These are phyloP conservation scores for Dothistroma septosporum DNA, from an alignment of 2,329 filamentous ascomycete species.

Conservation along the genomic window DNA sequence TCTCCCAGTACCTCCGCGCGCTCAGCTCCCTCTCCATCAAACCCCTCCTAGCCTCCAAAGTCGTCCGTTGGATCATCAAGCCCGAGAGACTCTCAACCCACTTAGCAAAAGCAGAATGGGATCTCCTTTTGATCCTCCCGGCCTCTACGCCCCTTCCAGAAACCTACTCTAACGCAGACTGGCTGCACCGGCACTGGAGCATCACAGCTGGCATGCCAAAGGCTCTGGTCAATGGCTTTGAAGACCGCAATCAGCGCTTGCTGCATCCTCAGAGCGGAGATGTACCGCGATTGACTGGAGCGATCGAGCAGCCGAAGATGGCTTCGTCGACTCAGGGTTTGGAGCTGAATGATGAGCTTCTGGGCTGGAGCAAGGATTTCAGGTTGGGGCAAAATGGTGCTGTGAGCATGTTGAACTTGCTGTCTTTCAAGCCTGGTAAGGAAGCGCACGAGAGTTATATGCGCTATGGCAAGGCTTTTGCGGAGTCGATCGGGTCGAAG, in stretches of 20 bases:
- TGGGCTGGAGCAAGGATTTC: conserved; percentile 47
- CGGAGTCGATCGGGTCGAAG: conserved; percentile 45
- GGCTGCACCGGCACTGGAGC: conserved; percentile 30
- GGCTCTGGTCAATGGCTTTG: conserved; percentile 38
- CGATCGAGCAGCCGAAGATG: conserved; percentile 31
- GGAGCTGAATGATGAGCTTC: conserved; percentile 51
- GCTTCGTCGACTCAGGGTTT: conserved; percentile 46
- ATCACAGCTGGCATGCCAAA: conserved; percentile 44
- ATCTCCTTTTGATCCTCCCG: conserved; percentile 46
- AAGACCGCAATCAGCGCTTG: conserved; percentile 38
- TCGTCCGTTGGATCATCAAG: conserved; percentile 50
- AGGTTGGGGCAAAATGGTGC: conserved; percentile 37
- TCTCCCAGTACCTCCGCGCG: conserved; percentile 40
- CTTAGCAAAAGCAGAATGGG: conserved; percentile 45
- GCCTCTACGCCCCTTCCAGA: conserved; percentile 25
- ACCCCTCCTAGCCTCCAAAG: conserved; percentile 43
- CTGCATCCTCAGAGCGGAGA: conserved; percentile 32
- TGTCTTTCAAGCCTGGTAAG: conserved; percentile 53
- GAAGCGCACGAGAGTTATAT: conserved; percentile 50
- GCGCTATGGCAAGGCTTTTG: conserved; percentile 55
- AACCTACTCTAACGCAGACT: conserved; percentile 23
- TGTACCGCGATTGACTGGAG: conserved; percentile 38
- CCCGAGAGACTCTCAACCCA: conserved; percentile 41
- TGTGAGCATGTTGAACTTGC: conserved; percentile 61
- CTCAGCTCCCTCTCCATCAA: conserved; percentile 35